Percentiles rank a stretch among this genome's conserved stretches.
Conservation (phyloP, 257 asterid genomes). For the Anisodus tanguticus region DNA sequence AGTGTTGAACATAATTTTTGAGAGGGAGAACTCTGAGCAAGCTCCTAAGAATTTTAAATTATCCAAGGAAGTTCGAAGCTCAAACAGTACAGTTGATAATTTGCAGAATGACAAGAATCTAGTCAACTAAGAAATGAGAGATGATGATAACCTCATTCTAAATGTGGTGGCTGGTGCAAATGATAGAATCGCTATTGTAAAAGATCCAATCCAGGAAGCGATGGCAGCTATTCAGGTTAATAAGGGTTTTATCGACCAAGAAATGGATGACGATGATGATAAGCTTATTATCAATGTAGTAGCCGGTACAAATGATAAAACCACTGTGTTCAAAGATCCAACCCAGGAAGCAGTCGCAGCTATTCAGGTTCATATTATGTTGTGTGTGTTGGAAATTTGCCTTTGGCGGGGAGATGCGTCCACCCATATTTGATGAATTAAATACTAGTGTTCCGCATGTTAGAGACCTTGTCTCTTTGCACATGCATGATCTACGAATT, state of each 20-base stretch:
- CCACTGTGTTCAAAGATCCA: constrained; percentile 45
- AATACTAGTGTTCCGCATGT: too few relatives aligned
- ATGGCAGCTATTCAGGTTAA: constrained; percentile 49
- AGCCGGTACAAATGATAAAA: constrained; percentile 45
- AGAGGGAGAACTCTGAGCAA: constrained; percentile 48
- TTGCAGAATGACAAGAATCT: constrained; percentile 41
- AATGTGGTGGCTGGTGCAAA: constrained; percentile 57
- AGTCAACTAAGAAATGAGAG: constrained; percentile 53
- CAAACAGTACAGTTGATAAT: constrained; percentile 39
- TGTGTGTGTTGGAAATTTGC: too few relatives aligned
- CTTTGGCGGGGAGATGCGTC: too few relatives aligned
- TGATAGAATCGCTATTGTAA: constrained; percentile 40
- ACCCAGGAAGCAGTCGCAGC: constrained; percentile 38
- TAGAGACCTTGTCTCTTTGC: too few relatives aligned
- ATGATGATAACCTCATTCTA: constrained; percentile 73
- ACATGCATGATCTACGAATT: too few relatives aligned
- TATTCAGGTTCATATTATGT: constrained; percentile 47
- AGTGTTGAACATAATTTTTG: constrained; percentile 67
- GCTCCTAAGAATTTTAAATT: constrained; percentile 35
- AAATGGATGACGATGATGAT: constrained; percentile 65
- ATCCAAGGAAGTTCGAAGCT: constrained; percentile 34
- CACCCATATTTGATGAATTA: too few relatives aligned
- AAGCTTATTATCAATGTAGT: constrained; percentile 68
- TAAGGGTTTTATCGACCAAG: constrained; percentile 50
- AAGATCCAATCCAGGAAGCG: constrained; percentile 44